Evolutionary conservation across 1,284 basidiomycete species (phyloP), one percentile per base, ranked within the genome.

Genomic region (Malassezia slooffiae): DNA sequence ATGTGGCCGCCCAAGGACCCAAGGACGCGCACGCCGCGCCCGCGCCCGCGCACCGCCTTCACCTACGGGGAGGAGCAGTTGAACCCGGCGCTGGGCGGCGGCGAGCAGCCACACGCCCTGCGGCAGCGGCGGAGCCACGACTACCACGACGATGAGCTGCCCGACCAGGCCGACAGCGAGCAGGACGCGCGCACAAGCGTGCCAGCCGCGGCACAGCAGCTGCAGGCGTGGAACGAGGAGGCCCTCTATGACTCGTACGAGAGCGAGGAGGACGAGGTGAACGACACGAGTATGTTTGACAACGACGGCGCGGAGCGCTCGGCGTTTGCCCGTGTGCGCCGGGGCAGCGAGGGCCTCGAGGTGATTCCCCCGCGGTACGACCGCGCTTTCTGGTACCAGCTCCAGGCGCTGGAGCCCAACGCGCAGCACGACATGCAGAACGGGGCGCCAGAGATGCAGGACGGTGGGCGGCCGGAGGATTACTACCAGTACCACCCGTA

Each of bases 1-100:
- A 64, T 67, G 62, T 65, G 67, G 27, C 62, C 58, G 11, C 49
- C 60, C 16, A 19, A 29, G 23, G 47, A 46, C 15, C 41, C 43
- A 16, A 7, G 24, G 8, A 26, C 39, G 33, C 26, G 21, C 34
- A 12, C 13, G 24, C 17, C 35, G 12, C 28, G 17, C 15, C 32
- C 29, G 11, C 37, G 24, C 26, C 10, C 28, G 5, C 24, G 17
- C 16, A 15, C 32, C 2, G 29, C 45, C 3, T 34, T 40, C 13
- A 36, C 38, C 10, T 36, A 40, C 13, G 43, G 38, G 20, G 30
- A 49, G n/a, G 47, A 40, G 35, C 36, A 38, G 42, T 33, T 44
- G 32, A 41, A 42, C 22, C 33, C 37, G 3, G 23, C 10, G 9
- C 17, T 36, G n/a, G 27, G n/a, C 5, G 27, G 20, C 41, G 37